Percentiles rank a stretch among this genome's conserved stretches.
Evolutionary conservation across 2,329 filamentous ascomycete species (phyloP).

Genomic region (Polytolypa hystricis): DNA sequence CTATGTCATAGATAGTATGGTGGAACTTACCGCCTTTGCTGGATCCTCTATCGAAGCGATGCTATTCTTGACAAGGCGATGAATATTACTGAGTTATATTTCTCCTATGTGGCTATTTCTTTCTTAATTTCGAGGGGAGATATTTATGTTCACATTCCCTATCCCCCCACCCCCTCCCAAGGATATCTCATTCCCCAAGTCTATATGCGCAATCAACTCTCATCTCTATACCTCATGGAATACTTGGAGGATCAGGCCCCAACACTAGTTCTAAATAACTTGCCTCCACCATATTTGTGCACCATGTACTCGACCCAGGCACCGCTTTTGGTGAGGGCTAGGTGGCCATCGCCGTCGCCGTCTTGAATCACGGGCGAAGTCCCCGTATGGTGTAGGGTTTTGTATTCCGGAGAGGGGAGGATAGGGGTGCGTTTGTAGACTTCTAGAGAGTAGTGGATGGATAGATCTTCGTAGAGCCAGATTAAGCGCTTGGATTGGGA

Average conservation of each 20-base stretch:
- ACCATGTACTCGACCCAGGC: constrained; percentile 54
- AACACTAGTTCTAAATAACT: no score
- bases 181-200: no score
- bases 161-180: no score
- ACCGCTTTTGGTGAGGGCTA: constrained; percentile 48
- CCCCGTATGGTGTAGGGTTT: constrained; percentile 40
- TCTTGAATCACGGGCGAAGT: constrained; percentile 52
- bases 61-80: no score
- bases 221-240: no score
- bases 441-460: constrained; percentile 42
- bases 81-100: no score
- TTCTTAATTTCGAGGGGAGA: not conserved
- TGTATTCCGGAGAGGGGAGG: constrained; percentile 28
- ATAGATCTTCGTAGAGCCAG: constrained; percentile 56
- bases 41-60: no score
- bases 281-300: constrained; percentile 41
- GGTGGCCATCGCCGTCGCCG: constrained; percentile 18
- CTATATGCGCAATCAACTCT: no score
- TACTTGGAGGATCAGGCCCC: no score
- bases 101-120: not conserved
- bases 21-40: no score
- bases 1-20: no score
- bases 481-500: constrained; percentile 54
- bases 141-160: not conserved
- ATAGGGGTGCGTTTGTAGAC: constrained; percentile 38